Conservation (phyloP, 192 early-diverging fungal species). For the Ramicandelaber brevisporus region DNA sequence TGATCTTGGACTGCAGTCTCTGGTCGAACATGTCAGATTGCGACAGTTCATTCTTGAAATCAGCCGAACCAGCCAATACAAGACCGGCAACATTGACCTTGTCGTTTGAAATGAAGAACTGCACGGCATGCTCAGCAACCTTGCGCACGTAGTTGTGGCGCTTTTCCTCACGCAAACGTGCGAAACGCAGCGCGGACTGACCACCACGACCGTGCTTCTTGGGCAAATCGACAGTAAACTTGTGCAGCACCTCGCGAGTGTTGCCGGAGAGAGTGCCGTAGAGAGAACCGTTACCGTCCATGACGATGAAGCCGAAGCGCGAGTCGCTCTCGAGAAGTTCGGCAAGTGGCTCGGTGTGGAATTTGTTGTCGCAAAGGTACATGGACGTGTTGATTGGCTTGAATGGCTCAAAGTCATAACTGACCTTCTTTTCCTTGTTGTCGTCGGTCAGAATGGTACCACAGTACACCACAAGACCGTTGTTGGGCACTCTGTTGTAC, state of each 20-base stretch:
- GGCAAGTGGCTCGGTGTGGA: conserved; percentile 82
- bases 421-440: conserved; percentile 98
- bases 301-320: conserved; percentile 94
- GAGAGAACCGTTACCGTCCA: conserved; percentile 94
- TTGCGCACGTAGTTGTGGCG: conserved; percentile 98
- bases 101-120: conserved; percentile 85
- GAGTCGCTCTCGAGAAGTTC: conserved; percentile 84
- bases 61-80: conserved; percentile 91
- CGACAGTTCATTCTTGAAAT: conserved; percentile 92
- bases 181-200: conserved; percentile 98
- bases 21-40: conserved; percentile 93
- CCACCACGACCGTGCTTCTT: conserved; percentile 99
- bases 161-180: conserved; percentile 95
- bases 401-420: conserved; percentile 96
- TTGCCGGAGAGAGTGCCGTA: conserved; percentile 90
- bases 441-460: conserved; percentile 95
- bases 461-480: conserved; percentile 84
- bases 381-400: conserved; percentile 98
- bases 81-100: conserved; percentile 41
- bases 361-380: conserved; percentile 98
- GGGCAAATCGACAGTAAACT: conserved; percentile 87
- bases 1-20: conserved; percentile 63
- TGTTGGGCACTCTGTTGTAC: conserved; percentile 73
- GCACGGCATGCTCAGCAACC: conserved; percentile 88
- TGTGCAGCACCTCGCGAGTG: conserved; percentile 79